These are phyloP conservation scores for Fusarium tjaetaba DNA, from an alignment of 2,329 filamentous ascomycete species.

Conservation along the genomic window DNA sequence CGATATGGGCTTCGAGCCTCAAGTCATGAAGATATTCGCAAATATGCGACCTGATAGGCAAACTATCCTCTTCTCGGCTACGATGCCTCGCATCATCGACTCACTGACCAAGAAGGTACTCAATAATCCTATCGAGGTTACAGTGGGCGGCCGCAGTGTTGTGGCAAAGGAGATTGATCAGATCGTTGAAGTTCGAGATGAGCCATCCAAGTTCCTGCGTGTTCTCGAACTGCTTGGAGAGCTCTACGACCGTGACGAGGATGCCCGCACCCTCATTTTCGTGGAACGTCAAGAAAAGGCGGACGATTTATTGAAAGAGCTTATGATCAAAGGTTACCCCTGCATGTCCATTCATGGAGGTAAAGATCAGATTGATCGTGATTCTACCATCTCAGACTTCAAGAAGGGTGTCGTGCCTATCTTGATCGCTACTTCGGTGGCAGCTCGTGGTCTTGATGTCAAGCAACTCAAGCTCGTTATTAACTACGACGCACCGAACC, in stretches of 20 bases:
- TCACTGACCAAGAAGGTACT: conserved; percentile 89
- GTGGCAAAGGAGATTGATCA: conserved; percentile 95
- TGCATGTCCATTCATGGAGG: conserved; percentile 95
- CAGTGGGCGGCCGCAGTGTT: conserved; percentile 86
- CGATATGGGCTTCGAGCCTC: conserved; percentile 98
- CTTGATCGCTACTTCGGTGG: conserved; percentile 93
- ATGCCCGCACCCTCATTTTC: conserved; percentile 89
- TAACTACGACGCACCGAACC: conserved; percentile 94
- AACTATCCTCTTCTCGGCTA: conserved; percentile 95
- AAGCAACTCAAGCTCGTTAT: conserved; percentile 96
- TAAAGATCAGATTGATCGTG: conserved; percentile 92
- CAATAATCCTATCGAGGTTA: conserved; percentile 86
- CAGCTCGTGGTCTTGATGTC: conserved; percentile 93
- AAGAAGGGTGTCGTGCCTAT: conserved; percentile 91
- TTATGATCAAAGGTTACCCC: conserved; percentile 85
- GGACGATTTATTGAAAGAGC: conserved; percentile 79
- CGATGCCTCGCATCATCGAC: conserved; percentile 94
- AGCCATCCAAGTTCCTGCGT: conserved; percentile 84
- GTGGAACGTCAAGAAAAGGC: conserved; percentile 92
- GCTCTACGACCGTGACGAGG: conserved; percentile 86
- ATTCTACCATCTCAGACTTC: conserved; percentile 92
- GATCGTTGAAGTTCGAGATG: conserved; percentile 86
- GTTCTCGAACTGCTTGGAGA: conserved; percentile 88
- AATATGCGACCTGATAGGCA: conserved; percentile 93
- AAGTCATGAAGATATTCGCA: conserved; percentile 95